A percentile compares a stretch with the other conserved stretches of the same genome.
Conservation (phyloP, 768 basidiomycete species). For the Lactarius hatsudake region DNA sequence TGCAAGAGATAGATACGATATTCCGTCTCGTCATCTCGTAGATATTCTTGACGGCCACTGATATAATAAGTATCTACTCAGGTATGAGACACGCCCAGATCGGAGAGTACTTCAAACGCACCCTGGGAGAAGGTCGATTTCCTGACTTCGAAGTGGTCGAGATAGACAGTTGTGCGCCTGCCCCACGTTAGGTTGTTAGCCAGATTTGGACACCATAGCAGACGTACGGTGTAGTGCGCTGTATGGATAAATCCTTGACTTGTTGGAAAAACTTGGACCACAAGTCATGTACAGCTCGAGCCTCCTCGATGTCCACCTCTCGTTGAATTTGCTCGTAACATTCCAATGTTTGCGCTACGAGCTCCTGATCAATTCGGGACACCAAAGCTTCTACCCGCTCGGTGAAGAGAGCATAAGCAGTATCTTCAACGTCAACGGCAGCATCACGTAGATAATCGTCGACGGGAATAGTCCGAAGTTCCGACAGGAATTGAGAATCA, state of each 20-base stretch:
- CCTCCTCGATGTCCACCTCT: neutral
- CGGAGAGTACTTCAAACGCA: neutral
- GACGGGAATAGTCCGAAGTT: neutral
- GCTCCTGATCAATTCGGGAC: neutral
- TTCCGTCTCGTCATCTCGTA: neutral
- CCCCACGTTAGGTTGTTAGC: neutral
- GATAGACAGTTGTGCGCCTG: neutral
- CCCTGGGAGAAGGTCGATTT: neutral
- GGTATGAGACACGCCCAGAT: neutral
- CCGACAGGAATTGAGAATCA: slow-evolving; percentile 11
- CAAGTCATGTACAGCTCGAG: neutral
- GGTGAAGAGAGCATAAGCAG: neutral
- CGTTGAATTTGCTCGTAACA: slow-evolving; percentile 6
- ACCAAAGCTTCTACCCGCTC: neutral
- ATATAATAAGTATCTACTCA: neutral
- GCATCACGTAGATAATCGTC: neutral
- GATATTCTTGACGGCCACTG: neutral
- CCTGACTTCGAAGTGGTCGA: neutral
- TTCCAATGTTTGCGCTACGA: slow-evolving; percentile 8
- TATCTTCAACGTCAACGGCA: neutral
- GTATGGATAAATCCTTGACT: neutral
- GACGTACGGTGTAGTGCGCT: neutral
- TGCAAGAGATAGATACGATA: neutral
- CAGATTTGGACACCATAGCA: neutral
- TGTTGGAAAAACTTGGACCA: neutral